Evolutionary conservation across 345 rosid species (phyloP), one percentile per base, ranked within the genome.

Genomic region (Gossypium longicalyx): DNA sequence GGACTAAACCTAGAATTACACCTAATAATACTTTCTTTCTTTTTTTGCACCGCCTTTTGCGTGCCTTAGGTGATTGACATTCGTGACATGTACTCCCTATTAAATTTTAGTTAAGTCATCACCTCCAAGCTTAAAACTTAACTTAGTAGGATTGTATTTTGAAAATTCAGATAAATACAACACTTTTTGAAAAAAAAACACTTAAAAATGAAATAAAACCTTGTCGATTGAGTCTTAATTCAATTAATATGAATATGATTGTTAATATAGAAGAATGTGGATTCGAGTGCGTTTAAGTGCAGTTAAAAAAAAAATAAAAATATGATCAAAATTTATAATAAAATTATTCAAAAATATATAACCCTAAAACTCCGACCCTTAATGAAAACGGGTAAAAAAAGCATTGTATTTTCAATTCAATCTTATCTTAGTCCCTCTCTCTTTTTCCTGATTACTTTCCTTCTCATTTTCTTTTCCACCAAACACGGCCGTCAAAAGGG

Each of bases 221-320:
- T 34, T 34, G 0, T 34, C 0, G 0, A 34, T 34, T 34, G 38
- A 4, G 1, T 34, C 0, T 34, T 34, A 34, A 34, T 0, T 34
- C 38, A 0, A 34, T 4, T 34, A 0, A 1, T 34, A 4, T 34
- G 5, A 0, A 29, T 0, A 34, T 34, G 4, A 0, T 34, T 34
- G 0, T 0, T 3, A 29, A 34, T 4, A 4, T 34, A 34, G 0
- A 0, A 34, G 0, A 34, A 34, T 0, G 1, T 4, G 0, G 0
- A 34, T 4, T 4, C 0, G 0, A 34, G 0, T 34, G 0, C 0
- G 1, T 34, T 4, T 34, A 34, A 34, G 1, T 4, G 0, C 1
- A 34, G 1, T 34, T 34, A 0, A 34, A 0, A 29, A 27, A 29
- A 4, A 34, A 34, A 34, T 4, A 34, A 0, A 34, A 0, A 34